These are phyloP conservation scores for Leccinum incarnatum DNA, from an alignment of 768 basidiomycete genomes.

Conservation along the genomic window DNA sequence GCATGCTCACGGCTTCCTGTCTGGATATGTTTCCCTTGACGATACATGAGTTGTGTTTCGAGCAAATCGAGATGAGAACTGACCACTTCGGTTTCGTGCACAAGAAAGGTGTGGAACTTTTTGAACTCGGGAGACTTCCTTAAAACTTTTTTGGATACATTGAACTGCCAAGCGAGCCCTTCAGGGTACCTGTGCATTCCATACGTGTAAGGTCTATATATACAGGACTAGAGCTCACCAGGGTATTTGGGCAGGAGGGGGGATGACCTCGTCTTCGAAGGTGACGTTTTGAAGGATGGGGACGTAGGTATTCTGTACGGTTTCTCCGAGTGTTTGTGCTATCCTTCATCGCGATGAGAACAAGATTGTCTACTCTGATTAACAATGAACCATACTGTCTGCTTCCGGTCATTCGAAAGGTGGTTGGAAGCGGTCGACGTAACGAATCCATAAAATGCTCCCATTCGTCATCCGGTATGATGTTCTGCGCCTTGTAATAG, in stretches of 20 bases:
- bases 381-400: conserved; percentile 56
- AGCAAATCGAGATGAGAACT: conserved; percentile 28
- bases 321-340: conserved; percentile 72
- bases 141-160: conserved; percentile 83
- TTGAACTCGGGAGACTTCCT: conserved; percentile 89
- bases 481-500: conserved; percentile 75
- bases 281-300: conserved; percentile 68
- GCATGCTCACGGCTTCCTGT: conserved; percentile 98
- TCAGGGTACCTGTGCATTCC: conserved; percentile 75
- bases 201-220: neutral
- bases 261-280: conserved; percentile 73
- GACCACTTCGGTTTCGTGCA: conserved; percentile 97
- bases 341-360: conserved; percentile 41
- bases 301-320: conserved; percentile 75
- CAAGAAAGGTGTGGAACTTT: conserved; percentile 92
- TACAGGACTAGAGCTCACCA: conserved; percentile 52
- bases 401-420: conserved; percentile 89
- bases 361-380: neutral
- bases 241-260: conserved; percentile 78
- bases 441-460: conserved; percentile 62
- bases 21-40: conserved; percentile 88
- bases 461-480: conserved; percentile 82
- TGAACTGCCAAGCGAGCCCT: conserved; percentile 95
- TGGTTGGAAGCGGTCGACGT: conserved; percentile 79
- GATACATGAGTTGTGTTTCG: neutral